Base-by-base conservation (phyloP, 2,329 filamentous ascomycete genomes). In the Elsinoe fawcettii region DNA sequence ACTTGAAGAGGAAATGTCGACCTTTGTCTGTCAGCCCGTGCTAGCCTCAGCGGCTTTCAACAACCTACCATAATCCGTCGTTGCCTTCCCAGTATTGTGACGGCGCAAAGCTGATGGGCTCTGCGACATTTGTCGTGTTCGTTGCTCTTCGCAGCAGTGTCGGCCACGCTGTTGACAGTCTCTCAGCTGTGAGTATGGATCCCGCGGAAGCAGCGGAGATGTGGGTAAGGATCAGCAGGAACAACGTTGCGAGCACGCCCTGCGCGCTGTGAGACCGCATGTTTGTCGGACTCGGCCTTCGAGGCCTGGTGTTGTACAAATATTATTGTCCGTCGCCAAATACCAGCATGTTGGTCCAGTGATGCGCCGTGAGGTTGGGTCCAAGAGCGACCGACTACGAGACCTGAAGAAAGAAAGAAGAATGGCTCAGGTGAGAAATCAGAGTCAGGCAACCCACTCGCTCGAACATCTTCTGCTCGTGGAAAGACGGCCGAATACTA, bases 81-180 rank as follows among this genome's bases (percentile, higher is more conserved):
- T 66, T 65, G 23, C 70, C 70, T 36, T 71, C 69, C 69, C 69
- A 71, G 55, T 70, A 71, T 58, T 71, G 69, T 60, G 67, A 69
- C 14, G 70, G 65, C 18, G 60, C 65, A 22, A 71, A 61, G 47
- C 63, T 65, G 46, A 71, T 65, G 22, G 69, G 63, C 18, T 64
- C 63, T 1, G 69, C 67, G 51, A 68, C 64, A 16, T 53, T 36
- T 9, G 60, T 58, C 20, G 57, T 59, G 32, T 58, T 61, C 22
- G 30, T 55, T 18, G 23, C 41, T 36, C 59, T 27, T 9, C 49
- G 30, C 30, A 34, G 32, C 1, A 53, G 20, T 32, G 30, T 18
- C 12, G 30, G 20, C 32, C 18, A 23, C 9, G 30, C 18, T 14
- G 25, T 36, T 14, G 30, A 34, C n/a, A 53, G 32, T 18, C 32